Conservation (phyloP, 108 stramenopile species). For the Parmales sp. region DNA sequence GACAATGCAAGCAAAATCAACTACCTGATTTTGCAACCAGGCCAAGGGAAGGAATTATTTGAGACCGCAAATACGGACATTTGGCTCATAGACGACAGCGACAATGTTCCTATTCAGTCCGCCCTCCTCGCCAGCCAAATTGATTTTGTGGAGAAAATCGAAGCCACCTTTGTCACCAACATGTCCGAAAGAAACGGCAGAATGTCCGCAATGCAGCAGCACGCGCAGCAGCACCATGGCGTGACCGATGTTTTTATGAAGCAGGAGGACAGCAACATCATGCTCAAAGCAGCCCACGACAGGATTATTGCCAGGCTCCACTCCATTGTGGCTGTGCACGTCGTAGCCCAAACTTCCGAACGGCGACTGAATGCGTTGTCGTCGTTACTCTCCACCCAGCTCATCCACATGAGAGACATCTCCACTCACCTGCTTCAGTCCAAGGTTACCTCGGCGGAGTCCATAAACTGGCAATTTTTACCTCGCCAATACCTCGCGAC, state of each 20-base stretch:
- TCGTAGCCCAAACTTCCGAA: not conserved
- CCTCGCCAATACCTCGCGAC: not conserved
- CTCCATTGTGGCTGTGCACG: not conserved
- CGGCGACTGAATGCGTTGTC: not conserved
- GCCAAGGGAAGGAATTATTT: too few species aligned
- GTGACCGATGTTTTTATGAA: not conserved
- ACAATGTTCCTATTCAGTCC: not conserved
- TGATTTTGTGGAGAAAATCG: not conserved
- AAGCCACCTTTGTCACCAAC: too few species aligned
- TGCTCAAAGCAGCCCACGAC: not conserved
- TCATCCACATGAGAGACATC: not conserved
- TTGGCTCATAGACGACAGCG: not conserved
- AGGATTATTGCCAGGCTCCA: not conserved
- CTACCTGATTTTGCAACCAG: too few species aligned
- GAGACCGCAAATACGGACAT: too few species aligned
- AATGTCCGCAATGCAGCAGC: too few species aligned
- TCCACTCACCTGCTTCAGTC: not conserved
- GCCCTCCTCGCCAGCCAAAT: constrained; percentile 1
- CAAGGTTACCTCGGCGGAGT: not conserved
- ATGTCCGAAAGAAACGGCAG: too few species aligned
- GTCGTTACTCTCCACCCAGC: not conserved
- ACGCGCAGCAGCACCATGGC: too few species aligned
- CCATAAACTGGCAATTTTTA: not conserved
- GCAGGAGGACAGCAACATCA: not conserved
- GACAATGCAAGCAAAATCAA: too few species aligned